Conservation (phyloP, 768 basidiomycete genomes). For the Russula brevipes region DNA sequence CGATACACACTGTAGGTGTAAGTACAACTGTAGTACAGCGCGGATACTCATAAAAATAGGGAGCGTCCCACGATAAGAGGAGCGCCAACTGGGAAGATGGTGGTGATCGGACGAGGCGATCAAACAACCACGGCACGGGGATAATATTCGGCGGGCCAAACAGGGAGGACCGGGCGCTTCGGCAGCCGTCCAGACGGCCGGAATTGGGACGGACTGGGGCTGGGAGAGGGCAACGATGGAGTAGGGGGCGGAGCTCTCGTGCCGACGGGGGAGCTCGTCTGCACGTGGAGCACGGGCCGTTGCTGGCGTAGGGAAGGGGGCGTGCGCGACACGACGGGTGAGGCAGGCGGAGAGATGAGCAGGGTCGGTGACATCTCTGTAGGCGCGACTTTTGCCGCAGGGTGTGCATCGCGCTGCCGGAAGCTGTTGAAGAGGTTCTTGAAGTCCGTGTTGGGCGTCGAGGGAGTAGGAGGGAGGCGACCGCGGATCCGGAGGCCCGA, state of each 20-base stretch:
- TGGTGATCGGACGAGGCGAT: neutral
- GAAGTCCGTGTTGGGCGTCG: conserved; percentile 20
- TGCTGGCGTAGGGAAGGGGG: conserved; percentile 20
- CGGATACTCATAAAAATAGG: neutral
- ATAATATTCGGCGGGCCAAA: conserved; percentile 15
- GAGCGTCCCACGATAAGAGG: neutral
- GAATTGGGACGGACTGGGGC: conserved; percentile 2
- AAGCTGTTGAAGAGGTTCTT: conserved; percentile 17
- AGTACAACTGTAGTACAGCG: neutral
- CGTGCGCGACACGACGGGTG: conserved; percentile 28
- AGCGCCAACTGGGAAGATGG: too few species aligned
- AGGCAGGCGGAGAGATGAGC: conserved; percentile 10
- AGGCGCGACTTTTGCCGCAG: neutral
- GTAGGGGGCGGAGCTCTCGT: conserved; percentile 19
- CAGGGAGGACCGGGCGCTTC: conserved; percentile 14
- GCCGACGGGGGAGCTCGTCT: conserved; percentile 17
- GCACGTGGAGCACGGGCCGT: conserved; percentile 18
- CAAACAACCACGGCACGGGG: conserved; percentile 20
- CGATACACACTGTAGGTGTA: neutral
- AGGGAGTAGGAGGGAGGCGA: conserved; percentile 14
- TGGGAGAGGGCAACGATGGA: conserved; percentile 9
- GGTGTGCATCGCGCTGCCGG: conserved; percentile 1
- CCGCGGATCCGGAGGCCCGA: conserved; percentile 15
- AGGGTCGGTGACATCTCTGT: neutral
- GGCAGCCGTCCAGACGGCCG: conserved; percentile 15